Conservation (phyloP, 495 filamentous ascomycete species). For the Achaetomiella virescens region DNA sequence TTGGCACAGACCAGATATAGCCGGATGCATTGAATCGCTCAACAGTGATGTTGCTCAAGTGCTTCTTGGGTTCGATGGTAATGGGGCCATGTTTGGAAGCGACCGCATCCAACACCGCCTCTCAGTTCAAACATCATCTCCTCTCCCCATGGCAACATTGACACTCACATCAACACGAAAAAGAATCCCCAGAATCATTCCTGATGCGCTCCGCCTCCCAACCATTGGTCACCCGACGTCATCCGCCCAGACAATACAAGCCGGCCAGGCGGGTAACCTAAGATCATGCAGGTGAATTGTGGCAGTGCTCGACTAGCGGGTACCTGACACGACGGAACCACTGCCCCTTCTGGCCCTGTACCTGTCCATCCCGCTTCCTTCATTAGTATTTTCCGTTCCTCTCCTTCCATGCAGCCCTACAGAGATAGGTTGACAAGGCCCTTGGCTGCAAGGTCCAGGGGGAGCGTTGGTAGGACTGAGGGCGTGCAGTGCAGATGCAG, state of each 20-base stretch:
- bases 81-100: too few relatives aligned
- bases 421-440: not conserved
- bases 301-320: constrained; percentile 10
- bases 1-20: not conserved
- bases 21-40: not conserved
- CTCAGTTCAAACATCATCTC: too few relatives aligned
- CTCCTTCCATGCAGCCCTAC: constrained; percentile 1
- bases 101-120: too few relatives aligned
- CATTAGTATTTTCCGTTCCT: not conserved
- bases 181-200: too few relatives aligned
- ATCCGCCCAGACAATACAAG: too few relatives aligned
- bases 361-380: not conserved
- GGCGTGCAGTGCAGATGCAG: not conserved
- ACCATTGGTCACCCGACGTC: too few relatives aligned
- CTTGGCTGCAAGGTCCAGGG: constrained; percentile 10
- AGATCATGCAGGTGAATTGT: constrained; percentile 12
- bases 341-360: not conserved
- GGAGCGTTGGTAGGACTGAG: constrained; percentile 4
- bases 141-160: too few relatives aligned
- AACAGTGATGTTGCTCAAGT: not conserved
- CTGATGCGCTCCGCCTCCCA: too few relatives aligned
- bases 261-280: too few relatives aligned
- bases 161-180: too few relatives aligned
- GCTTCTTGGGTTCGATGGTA: not conserved
- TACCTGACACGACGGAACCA: not conserved